phyloP scores from a whole-genome alignment of 2,329 filamentous ascomycete species.

The Epichloe sp. region DNA sequence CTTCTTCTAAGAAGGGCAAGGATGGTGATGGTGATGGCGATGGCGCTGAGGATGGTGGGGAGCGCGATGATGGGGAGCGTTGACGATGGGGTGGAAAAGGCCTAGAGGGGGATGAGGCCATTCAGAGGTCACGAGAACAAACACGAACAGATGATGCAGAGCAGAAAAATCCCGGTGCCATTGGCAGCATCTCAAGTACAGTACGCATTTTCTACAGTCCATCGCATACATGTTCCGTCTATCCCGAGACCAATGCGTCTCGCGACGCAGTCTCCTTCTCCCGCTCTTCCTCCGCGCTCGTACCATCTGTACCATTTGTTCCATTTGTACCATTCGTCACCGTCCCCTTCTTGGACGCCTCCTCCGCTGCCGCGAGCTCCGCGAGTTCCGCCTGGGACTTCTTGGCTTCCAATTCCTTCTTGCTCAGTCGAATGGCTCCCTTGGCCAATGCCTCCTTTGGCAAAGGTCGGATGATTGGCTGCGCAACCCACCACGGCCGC shows the following conservation, averaged over 20 bases:
- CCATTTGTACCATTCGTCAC: background rate
- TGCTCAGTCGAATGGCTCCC: conserved; percentile 61
- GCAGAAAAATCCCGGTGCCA: too few relatives aligned
- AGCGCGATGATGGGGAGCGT: background rate
- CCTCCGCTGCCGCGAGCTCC: conserved; percentile 30
- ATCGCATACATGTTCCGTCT: background rate
- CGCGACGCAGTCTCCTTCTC: background rate
- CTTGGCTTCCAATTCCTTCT: conserved; percentile 40
- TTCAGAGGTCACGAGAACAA: too few relatives aligned
- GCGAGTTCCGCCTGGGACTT: conserved; percentile 4
- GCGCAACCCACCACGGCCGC: conserved; percentile 80
- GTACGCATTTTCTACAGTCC: background rate
- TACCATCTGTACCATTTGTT: background rate
- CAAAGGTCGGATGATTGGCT: conserved; percentile 74
- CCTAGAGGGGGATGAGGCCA: too few relatives aligned
- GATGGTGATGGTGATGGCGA: background rate
- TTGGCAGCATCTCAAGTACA: too few relatives aligned
- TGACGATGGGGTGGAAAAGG: background rate
- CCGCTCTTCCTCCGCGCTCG: background rate
- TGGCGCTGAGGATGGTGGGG: background rate
- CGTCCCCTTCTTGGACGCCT: conserved; percentile 4
- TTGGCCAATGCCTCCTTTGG: conserved; percentile 79
- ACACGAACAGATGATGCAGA: too few relatives aligned
- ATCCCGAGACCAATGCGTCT: conserved; percentile 1
- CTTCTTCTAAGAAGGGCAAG: too few relatives aligned